Percentiles rank a stretch among this genome's conserved stretches.
Evolutionary conservation across 768 basidiomycete genomes (phyloP).

Genomic region (Boletus sp.): DNA sequence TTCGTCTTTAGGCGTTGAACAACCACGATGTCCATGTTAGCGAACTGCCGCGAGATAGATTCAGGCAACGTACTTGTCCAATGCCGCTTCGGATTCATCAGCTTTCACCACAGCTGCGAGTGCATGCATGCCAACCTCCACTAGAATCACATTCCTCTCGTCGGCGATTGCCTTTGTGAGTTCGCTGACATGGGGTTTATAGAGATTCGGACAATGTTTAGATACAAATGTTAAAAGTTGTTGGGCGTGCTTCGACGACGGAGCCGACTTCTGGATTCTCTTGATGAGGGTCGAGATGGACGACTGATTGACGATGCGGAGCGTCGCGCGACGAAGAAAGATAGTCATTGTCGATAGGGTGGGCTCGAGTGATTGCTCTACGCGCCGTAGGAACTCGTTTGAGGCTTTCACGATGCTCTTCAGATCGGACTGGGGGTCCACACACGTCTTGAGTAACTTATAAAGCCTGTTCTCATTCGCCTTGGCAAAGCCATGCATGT

Average conservation of each 20-base stretch:
- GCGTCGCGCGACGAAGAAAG: constrained; percentile 66
- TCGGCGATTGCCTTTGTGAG: constrained; percentile 71
- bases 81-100: constrained; percentile 54
- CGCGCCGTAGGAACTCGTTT: constrained; percentile 74
- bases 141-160: constrained; percentile 49
- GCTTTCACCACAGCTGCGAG: constrained; percentile 62
- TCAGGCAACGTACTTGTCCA: constrained; percentile 58
- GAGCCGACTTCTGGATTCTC: constrained; percentile 50
- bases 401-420: constrained; percentile 75
- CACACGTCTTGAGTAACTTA: constrained; percentile 74
- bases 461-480: constrained; percentile 84
- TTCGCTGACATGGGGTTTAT: constrained; percentile 70
- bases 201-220: constrained; percentile 73
- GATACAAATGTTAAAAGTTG: constrained; percentile 57
- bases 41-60: background rate
- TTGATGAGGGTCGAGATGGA: constrained; percentile 80
- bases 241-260: constrained; percentile 44
- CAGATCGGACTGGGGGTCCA: constrained; percentile 83
- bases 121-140: constrained; percentile 73
- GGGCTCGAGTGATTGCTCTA: constrained; percentile 65
- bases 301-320: constrained; percentile 79
- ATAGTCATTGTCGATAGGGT: constrained; percentile 64
- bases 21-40: background rate
- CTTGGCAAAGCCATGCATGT: constrained; percentile 79
- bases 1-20: constrained; percentile 44